A percentile compares a stretch with the other conserved stretches of the same genome.
Evolutionary conservation across 345 rosid species (phyloP).

Genomic region (Euphorbia tirucalli): DNA sequence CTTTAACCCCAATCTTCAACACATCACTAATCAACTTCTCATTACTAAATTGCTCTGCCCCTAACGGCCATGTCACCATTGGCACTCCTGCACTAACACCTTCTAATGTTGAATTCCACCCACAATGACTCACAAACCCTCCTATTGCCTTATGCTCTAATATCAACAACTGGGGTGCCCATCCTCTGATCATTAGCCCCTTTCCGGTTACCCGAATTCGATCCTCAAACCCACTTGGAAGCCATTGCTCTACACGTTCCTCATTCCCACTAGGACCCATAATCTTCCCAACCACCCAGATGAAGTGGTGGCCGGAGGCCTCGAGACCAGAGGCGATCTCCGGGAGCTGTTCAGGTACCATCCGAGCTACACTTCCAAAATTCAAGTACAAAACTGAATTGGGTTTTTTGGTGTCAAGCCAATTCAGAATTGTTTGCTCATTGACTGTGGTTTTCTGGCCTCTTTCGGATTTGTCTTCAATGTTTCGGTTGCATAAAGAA

Average conservation of each 20-base stretch:
- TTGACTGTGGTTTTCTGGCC: slow-evolving; percentile 34
- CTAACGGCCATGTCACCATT: slow-evolving; percentile 19
- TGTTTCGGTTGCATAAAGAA: slow-evolving; percentile 34
- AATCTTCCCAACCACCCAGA: slow-evolving; percentile 49
- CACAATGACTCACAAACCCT: slow-evolving; percentile 21
- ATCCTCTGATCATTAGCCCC: slow-evolving; percentile 11
- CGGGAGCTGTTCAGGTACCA: slow-evolving; percentile 33
- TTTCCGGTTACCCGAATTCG: slow-evolving; percentile 21
- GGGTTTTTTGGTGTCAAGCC: slow-evolving; percentile 46
- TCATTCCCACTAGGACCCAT: neutral
- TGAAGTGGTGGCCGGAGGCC: slow-evolving; percentile 35
- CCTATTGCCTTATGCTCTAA: slow-evolving; percentile 16
- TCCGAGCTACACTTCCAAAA: slow-evolving; percentile 43
- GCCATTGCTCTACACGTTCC: slow-evolving; percentile 19
- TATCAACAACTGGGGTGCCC: slow-evolving; percentile 24
- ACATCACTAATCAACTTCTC: slow-evolving; percentile 12
- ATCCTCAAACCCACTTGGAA: slow-evolving; percentile 40
- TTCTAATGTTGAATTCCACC: slow-evolving; percentile 27
- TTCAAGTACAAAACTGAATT: slow-evolving; percentile 48
- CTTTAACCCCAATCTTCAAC: slow-evolving; percentile 7
- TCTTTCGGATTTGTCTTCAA: slow-evolving; percentile 41
- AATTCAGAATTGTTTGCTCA: slow-evolving; percentile 27
- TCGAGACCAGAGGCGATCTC: slow-evolving; percentile 49
- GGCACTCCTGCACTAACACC: slow-evolving; percentile 18
- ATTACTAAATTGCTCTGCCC: slow-evolving; percentile 17